Evolutionary conservation across 2,329 filamentous ascomycete genomes (phyloP).

Genomic region (Penicillium sp.): DNA sequence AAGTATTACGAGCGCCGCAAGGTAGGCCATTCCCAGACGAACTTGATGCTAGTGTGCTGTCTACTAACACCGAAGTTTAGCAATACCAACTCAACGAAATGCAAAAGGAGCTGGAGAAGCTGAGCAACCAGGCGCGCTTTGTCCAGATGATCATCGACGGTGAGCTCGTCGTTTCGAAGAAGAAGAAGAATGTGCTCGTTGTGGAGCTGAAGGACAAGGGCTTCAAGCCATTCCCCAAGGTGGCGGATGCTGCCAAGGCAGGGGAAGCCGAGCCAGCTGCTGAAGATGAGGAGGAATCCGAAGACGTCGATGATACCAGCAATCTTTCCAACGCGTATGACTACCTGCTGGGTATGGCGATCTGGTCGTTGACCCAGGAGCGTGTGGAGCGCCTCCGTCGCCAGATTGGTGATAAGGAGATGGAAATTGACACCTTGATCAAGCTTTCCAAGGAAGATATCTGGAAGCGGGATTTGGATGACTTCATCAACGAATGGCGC

Average conservation of each 20-base stretch:
- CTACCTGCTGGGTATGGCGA: conserved; percentile 90
- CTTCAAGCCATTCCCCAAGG: conserved; percentile 75
- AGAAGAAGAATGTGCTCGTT: conserved; percentile 79
- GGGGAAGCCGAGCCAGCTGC: conserved; percentile 55
- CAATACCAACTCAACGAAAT: conserved; percentile 52
- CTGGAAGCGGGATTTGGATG: conserved; percentile 79
- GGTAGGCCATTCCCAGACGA: too few species aligned
- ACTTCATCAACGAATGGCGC: conserved; percentile 78
- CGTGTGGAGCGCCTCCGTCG: conserved; percentile 76
- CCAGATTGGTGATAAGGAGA: conserved; percentile 80
- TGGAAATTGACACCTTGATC: conserved; percentile 70
- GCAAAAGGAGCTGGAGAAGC: conserved; percentile 59
- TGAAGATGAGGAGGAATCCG: conserved; percentile 48
- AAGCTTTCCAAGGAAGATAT: conserved; percentile 80
- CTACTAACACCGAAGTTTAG: too few species aligned
- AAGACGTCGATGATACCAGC: conserved; percentile 51
- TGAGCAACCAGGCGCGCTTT: conserved; percentile 88
- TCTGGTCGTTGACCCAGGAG: conserved; percentile 92
- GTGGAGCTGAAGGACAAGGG: conserved; percentile 72
- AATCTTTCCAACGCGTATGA: conserved; percentile 70
- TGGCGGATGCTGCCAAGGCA: conserved; percentile 54
- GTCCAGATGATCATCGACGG: conserved; percentile 91
- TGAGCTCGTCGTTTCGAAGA: conserved; percentile 77
- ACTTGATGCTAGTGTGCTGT: too few species aligned
- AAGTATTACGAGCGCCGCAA: conserved; percentile 76